A percentile compares a stretch with the other conserved stretches of the same genome.
phyloP scores from a whole-genome alignment of 2,329 filamentous ascomycete genomes.

The Exserohilum turcica region DNA sequence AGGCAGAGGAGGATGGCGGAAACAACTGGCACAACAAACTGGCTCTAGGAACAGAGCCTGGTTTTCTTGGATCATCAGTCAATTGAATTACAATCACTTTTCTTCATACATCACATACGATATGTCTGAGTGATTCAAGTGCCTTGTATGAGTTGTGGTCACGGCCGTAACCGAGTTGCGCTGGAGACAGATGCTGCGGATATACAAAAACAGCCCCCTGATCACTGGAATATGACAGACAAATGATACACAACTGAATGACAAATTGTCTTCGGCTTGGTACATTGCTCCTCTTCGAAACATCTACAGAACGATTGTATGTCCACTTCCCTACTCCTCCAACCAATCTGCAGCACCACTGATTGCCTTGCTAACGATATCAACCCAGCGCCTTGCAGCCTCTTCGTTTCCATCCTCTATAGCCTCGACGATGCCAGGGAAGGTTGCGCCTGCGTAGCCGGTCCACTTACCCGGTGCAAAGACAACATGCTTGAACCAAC shows the following conservation, averaged over 20 bases:
- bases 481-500: constrained; percentile 94
- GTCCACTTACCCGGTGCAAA: constrained; percentile 93
- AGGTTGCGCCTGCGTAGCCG: constrained; percentile 78
- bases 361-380: constrained; percentile 47
- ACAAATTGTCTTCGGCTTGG: not conserved
- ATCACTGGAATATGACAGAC: too few species aligned
- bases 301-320: not conserved
- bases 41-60: not conserved
- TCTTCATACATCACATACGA: not conserved
- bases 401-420: constrained; percentile 57
- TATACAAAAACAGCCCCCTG: too few species aligned
- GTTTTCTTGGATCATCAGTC: not conserved
- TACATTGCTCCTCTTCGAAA: not conserved
- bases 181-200: too few species aligned
- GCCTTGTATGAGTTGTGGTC: not conserved
- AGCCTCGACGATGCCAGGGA: constrained; percentile 67
- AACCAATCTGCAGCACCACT: constrained; percentile 44
- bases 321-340: constrained; percentile 20
- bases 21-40: not conserved
- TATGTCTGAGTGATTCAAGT: not conserved
- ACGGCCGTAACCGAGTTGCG: not conserved
- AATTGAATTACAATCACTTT: not conserved
- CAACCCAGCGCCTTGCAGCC: constrained; percentile 50
- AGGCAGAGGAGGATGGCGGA: not conserved
- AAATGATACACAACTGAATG: not conserved